Conservation (phyloP, 148 eudicot genomes). For the Arctostaphylos glauca region DNA sequence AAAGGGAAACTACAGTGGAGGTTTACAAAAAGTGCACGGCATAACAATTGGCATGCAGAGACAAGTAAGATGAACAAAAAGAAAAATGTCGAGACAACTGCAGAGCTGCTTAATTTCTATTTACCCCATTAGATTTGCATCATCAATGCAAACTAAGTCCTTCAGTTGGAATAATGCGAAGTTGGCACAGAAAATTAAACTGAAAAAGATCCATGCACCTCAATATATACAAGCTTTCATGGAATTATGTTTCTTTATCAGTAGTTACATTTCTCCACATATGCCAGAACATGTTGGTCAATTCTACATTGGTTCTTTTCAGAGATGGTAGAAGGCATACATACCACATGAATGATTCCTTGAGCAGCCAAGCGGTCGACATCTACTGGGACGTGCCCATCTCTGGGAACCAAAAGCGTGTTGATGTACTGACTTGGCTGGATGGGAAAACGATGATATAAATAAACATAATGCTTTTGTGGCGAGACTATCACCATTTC, state of each 20-base stretch:
- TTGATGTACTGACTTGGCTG: constrained; percentile 83
- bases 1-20: too few species aligned
- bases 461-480: background rate
- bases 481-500: background rate
- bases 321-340: constrained; percentile 14
- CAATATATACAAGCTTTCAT: background rate
- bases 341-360: constrained; percentile 77
- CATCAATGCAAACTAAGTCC: background rate
- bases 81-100: background rate
- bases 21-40: too few species aligned
- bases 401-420: constrained; percentile 81
- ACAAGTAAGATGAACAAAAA: background rate
- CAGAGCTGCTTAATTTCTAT: background rate
- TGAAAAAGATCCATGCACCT: background rate
- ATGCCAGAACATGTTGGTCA: background rate
- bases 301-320: background rate
- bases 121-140: background rate
- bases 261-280: background rate
- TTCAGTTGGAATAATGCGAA: background rate
- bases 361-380: constrained; percentile 43
- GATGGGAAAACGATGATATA: constrained; percentile 21
- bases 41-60: too few species aligned
- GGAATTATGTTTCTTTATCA: background rate
- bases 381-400: constrained; percentile 63
- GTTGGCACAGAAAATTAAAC: too few species aligned